Evolutionary conservation across 1,284 basidiomycete genomes (phyloP).

Genomic region (Tylopilus sp.): DNA sequence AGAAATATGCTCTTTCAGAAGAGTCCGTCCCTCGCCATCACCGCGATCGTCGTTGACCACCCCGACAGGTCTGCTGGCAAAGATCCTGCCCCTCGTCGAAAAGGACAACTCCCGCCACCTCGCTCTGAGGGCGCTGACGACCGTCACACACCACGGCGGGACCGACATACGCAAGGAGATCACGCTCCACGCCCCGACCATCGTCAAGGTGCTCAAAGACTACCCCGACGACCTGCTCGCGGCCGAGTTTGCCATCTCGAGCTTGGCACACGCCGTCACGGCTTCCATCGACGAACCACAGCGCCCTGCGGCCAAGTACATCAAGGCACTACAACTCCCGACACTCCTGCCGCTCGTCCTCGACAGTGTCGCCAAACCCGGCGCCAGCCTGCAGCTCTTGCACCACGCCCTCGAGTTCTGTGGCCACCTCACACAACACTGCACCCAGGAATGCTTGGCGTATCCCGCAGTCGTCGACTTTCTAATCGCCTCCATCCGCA

Average conservation of each 20-base stretch:
- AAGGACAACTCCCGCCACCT: constrained; percentile 47
- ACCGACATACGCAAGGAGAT: constrained; percentile 49
- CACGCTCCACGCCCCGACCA: constrained; percentile 41
- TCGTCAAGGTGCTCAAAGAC: constrained; percentile 48
- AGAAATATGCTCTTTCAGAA: constrained; percentile 55
- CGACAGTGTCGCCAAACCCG: constrained; percentile 45
- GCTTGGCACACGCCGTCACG: constrained; percentile 52
- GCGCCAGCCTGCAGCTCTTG: constrained; percentile 44
- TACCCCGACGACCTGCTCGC: constrained; percentile 49
- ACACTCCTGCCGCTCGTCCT: constrained; percentile 45
- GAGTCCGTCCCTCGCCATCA: constrained; percentile 37
- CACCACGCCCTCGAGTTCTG: constrained; percentile 53
- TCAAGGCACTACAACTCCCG: constrained; percentile 46
- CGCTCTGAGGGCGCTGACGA: constrained; percentile 53
- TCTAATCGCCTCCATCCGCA: constrained; percentile 54
- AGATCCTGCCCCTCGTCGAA: constrained; percentile 53
- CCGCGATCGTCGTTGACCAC: background rate
- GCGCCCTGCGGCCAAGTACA: constrained; percentile 33
- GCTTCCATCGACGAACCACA: constrained; percentile 46
- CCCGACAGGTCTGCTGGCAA: constrained; percentile 49
- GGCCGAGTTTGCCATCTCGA: constrained; percentile 51
- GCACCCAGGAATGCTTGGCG: constrained; percentile 43
- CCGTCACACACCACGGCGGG: constrained; percentile 63
- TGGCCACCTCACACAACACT: constrained; percentile 44
- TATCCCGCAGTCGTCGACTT: constrained; percentile 46